These are phyloP conservation scores for Aspergillus quadricinctus DNA, from an alignment of 2,329 filamentous ascomycete genomes.

Conservation along the genomic window DNA sequence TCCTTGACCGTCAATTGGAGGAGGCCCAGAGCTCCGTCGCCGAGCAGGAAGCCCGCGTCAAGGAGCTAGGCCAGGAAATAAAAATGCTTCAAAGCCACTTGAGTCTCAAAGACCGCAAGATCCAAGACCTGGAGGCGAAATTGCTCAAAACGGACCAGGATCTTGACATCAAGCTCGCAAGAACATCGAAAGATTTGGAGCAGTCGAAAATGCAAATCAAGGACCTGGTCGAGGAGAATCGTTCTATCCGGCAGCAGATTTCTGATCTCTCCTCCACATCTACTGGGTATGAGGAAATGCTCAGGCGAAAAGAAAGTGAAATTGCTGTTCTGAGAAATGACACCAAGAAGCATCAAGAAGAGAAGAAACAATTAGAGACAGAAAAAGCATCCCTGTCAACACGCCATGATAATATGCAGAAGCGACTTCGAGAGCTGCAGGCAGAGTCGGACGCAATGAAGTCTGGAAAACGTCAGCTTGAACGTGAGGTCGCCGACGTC, in stretches of 20 bases:
- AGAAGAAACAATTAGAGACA: constrained; percentile 71
- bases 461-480: constrained; percentile 75
- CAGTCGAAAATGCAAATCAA: constrained; percentile 68
- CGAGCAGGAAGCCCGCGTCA: constrained; percentile 71
- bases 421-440: constrained; percentile 75
- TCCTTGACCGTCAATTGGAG: constrained; percentile 66
- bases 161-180: constrained; percentile 75
- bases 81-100: constrained; percentile 90
- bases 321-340: constrained; percentile 79
- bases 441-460: constrained; percentile 83
- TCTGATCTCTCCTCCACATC: constrained; percentile 84
- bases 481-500: constrained; percentile 84
- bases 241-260: constrained; percentile 77
- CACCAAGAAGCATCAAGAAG: constrained; percentile 74
- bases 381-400: constrained; percentile 67
- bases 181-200: constrained; percentile 74
- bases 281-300: constrained; percentile 89
- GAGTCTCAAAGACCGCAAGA: constrained; percentile 80
- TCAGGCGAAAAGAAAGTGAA: constrained; percentile 91
- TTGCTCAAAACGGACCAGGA: constrained; percentile 84
- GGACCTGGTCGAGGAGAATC: constrained; percentile 74
- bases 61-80: constrained; percentile 73
- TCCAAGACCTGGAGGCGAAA: constrained; percentile 79
- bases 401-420: constrained; percentile 75
- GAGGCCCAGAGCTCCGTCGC: constrained; percentile 67